Evolutionary conservation across 2,329 filamentous ascomycete species (phyloP), one percentile per base, ranked within the genome.

Genomic region (Curvularia eragrostidis): DNA sequence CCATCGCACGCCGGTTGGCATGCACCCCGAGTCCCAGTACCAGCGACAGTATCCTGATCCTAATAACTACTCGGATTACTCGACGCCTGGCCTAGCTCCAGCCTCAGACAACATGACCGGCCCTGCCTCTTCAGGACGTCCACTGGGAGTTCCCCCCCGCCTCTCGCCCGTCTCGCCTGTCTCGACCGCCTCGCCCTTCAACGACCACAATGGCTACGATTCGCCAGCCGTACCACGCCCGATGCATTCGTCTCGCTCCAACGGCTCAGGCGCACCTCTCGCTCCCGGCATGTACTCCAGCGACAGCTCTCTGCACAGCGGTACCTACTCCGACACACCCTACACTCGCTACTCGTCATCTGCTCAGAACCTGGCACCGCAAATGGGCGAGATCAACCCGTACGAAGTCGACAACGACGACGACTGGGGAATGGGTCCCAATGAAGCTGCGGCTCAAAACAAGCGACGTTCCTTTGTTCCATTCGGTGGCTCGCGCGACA

Each of bases 391-490:
- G 49, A 83, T 95, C 58, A 88, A 97, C 72, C 92, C 93, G 2
- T 87, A 90, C 69, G 87, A 89, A 13, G 93, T 97, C 63, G 85
- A 85, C 21, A 93, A 97, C 73, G 93, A 97, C 71, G 92, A 91
- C 26, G 93, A 97, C 69, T 93, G 96, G 73, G 92, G 90, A 1
- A 83, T 95, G 50, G 82, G 85, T 4, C 69, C 68, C 15, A 50
- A 30, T 21, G 48, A 57, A 21, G 88, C 85, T 66, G 79, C 58
- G 75, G 44, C 59, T 8, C 69, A 72, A 69, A 77, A 74, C 67
- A 80, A 82, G 73, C 82, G 84, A 58, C 84, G 81, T 63, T 87
- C 89, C 34, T 84, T 89, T 74, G 76, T 89, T 34, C 87, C 85
- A 57, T 77, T 87, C 3, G 82, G 83, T 8, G 79, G 61, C 21